A percentile compares a stretch with the other conserved stretches of the same genome.
These are phyloP conservation scores for Willaertia magna DNA, from an alignment of 208 protist genomes.

Conservation along the genomic window DNA sequence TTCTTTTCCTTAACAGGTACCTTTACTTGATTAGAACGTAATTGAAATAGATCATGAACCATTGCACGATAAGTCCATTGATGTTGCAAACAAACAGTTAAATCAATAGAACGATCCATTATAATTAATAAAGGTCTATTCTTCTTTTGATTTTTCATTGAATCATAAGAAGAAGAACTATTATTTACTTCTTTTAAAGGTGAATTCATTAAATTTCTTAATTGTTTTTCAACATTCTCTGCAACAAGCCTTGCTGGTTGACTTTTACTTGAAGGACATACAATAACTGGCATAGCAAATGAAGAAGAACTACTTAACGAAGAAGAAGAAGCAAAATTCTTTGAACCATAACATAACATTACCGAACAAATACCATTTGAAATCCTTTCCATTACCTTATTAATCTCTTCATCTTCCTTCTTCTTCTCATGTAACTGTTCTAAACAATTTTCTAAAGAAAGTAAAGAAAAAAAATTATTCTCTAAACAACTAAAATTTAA, in stretches of 20 bases:
- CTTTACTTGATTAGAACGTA: slow-evolving; percentile 42
- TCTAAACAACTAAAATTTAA: slow-evolving; percentile 53
- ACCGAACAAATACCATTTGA: background rate
- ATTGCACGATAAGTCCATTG: slow-evolving; percentile 55
- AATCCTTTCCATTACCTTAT: background rate
- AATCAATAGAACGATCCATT: slow-evolving; percentile 44
- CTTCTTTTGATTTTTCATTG: background rate
- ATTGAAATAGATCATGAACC: slow-evolving; percentile 47
- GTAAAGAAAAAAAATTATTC: slow-evolving; percentile 46
- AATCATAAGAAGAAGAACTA: background rate
- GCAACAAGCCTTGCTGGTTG: background rate
- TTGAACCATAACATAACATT: background rate
- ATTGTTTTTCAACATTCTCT: background rate
- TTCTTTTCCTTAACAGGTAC: background rate
- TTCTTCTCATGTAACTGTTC: background rate
- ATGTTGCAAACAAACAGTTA: slow-evolving; percentile 49
- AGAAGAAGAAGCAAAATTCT: no score
- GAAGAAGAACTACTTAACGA: background rate
- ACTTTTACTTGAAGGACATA: background rate
- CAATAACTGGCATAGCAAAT: background rate
- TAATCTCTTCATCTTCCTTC: background rate
- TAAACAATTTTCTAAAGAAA: slow-evolving; percentile 4
- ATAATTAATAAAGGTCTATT: slow-evolving; percentile 41
- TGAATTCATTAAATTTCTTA: background rate
- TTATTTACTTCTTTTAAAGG: background rate